Base-by-base conservation (phyloP, 345 rosid genomes). In the Balakata baccata region DNA sequence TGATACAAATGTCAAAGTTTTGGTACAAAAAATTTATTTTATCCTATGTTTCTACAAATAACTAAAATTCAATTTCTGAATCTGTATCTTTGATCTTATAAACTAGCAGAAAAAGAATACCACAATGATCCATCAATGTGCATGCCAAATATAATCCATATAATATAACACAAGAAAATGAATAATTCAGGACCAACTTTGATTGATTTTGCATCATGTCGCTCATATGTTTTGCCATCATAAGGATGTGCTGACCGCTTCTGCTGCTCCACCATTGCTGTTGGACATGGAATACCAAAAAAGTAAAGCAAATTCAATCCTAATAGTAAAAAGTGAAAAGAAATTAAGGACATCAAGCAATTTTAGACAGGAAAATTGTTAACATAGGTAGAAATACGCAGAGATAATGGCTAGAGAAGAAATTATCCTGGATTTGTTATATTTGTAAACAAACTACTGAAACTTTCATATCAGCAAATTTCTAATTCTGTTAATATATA, bases 161-260 rank as follows among this genome's bases (percentile, higher is more conserved):
- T 63, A 56, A 53, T 25, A 59, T 63, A 56, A 10, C 50, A 70
- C 7, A 65, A 64, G 71, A 22, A 58, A 64, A 14, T 20, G 76
- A 69, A 80, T 74, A 64, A 63, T 64, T 76, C 37, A 74, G 75
- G 80, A 86, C 92, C 71, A 83, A 92, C 99, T 78, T 91, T 91
- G 85, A 76, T 86, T 49, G 89, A 73, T 60, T 83, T 81, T 76
- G 77, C 81, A 71, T 87, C 86, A 68, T 74, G 91, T 50, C 81
- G 85, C 68, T 87, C 92, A 54, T 83, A 89, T 69, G 80, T 70
- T 80, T 91, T 90, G 79, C 84, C 82, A 64, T 88, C 97, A 70
- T 87, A 93, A 65, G 87, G 65, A 80, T 82, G 87, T 56, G 57
- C 80, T 12, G 74, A 50, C 53, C 78, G 90, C 81, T 85, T 86